phyloP scores from a whole-genome alignment of 805 yeast genomes.

The Teunomyces pallodes region DNA sequence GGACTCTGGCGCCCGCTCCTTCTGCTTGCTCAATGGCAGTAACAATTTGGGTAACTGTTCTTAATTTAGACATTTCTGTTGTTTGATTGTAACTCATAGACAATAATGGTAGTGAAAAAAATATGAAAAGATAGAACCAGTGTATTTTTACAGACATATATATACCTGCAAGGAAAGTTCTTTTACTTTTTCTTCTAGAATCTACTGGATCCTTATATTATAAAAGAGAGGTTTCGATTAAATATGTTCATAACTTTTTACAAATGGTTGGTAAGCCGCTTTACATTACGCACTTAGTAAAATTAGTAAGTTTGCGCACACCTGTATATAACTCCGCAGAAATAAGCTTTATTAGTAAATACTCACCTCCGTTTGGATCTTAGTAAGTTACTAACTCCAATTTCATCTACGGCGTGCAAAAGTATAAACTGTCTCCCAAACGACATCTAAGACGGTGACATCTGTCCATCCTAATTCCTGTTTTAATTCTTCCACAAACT shows the following conservation, averaged over 20 bases:
- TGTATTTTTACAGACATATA: conserved; percentile 1
- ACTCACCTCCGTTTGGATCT: background rate
- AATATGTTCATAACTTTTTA: background rate
- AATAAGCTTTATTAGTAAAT: too few species aligned
- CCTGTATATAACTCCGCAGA: background rate
- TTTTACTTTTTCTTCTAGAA: background rate
- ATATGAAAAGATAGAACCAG: background rate
- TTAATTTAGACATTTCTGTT: conserved; percentile 10
- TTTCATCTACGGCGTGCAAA: conserved; percentile 35
- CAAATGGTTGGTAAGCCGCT: background rate
- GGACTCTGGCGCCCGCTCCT: conserved; percentile 85
- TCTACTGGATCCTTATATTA: background rate
- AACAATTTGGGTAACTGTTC: conserved; percentile 32
- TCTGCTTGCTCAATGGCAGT: conserved; percentile 70
- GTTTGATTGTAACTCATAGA: background rate
- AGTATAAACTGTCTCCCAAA: conserved; percentile 57
- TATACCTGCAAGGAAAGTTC: background rate
- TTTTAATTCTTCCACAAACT: conserved; percentile 43
- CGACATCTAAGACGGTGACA: conserved; percentile 40
- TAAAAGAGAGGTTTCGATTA: background rate
- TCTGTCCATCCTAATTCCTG: conserved; percentile 45
- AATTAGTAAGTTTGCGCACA: background rate
- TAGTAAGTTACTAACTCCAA: background rate
- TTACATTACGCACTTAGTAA: background rate
- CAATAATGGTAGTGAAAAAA: background rate